Evolutionary conservation across 163 green algal genomes (phyloP).

Genomic region (Volvox carteri): DNA sequence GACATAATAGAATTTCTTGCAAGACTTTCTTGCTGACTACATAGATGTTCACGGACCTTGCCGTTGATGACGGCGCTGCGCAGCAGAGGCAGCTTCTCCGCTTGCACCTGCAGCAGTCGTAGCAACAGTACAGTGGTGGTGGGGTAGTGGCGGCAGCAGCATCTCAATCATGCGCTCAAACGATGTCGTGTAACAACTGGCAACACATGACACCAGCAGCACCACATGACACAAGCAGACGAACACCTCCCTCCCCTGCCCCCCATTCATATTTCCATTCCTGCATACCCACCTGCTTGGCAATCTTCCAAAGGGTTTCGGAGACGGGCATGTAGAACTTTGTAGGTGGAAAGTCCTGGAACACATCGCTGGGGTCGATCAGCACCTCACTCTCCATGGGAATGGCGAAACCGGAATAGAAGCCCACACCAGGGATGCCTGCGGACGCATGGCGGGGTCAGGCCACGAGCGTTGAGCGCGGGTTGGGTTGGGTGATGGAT

Average conservation of each 20-base stretch:
- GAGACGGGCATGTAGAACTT: conserved; percentile 32
- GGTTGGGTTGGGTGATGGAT: no score
- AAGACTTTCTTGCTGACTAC: no score
- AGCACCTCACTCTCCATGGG: conserved; percentile 24
- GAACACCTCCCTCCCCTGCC: background rate
- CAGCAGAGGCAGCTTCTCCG: background rate
- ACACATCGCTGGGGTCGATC: background rate
- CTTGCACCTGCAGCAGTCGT: background rate
- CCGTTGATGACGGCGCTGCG: conserved; percentile 4
- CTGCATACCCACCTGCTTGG: background rate
- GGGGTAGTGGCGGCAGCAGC: background rate
- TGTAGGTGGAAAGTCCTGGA: conserved; percentile 11
- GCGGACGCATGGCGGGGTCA: background rate
- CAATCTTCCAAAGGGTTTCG: conserved; percentile 3
- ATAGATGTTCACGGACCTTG: background rate
- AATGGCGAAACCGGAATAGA: background rate
- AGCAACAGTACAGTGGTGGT: background rate
- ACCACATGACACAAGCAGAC: background rate
- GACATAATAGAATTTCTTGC: no score
- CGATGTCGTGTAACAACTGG: no score
- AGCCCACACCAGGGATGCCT: background rate
- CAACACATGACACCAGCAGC: no score
- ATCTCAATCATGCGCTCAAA: no score
- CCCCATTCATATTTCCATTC: background rate
- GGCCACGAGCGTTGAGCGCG: no score